Percentiles rank a stretch among this genome's conserved stretches.
These are phyloP conservation scores for Calocybe gangraenosa DNA, from an alignment of 768 basidiomycete species.

Conservation along the genomic window DNA sequence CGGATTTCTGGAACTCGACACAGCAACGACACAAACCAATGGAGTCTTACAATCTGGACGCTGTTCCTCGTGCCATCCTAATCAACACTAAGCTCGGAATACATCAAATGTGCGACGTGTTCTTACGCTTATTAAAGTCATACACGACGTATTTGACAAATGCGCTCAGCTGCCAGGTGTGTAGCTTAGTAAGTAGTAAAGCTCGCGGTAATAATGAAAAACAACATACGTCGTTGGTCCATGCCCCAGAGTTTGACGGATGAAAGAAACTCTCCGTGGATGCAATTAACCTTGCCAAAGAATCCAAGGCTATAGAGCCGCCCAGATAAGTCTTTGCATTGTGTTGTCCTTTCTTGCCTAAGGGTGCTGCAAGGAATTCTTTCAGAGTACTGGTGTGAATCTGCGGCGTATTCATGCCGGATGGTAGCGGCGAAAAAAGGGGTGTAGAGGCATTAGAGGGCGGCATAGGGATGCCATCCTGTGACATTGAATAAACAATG, in stretches of 20 bases:
- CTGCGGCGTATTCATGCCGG: conserved; percentile 56
- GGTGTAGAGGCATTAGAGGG: conserved; percentile 70
- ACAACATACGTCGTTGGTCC: conserved; percentile 66
- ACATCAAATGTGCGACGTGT: not conserved
- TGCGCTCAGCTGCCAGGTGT: conserved; percentile 53
- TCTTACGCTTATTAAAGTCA: conserved; percentile 77
- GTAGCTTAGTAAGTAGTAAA: not conserved
- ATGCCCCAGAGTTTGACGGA: conserved; percentile 80
- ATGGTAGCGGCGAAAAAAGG: conserved; percentile 63
- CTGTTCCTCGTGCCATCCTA: conserved; percentile 79
- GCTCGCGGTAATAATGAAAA: not conserved
- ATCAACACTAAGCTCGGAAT: conserved; percentile 4
- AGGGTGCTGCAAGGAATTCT: conserved; percentile 57
- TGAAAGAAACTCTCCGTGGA: conserved; percentile 91
- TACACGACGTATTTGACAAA: conserved; percentile 84
- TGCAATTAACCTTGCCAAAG: conserved; percentile 78
- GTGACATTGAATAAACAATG: conserved; percentile 85
- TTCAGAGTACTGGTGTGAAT: conserved; percentile 41
- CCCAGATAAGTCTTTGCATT: conserved; percentile 62
- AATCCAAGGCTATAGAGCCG: conserved; percentile 82
- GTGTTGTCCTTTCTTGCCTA: conserved; percentile 40
- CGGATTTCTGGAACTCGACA: not conserved
- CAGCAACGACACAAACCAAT: conserved; percentile 28
- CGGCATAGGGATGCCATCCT: conserved; percentile 53
- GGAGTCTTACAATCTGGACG: conserved; percentile 80